Evolutionary conservation across 495 filamentous ascomycete species (phyloP), one percentile per base, ranked within the genome.

Genomic region (Lindgomyces ingoldianus): DNA sequence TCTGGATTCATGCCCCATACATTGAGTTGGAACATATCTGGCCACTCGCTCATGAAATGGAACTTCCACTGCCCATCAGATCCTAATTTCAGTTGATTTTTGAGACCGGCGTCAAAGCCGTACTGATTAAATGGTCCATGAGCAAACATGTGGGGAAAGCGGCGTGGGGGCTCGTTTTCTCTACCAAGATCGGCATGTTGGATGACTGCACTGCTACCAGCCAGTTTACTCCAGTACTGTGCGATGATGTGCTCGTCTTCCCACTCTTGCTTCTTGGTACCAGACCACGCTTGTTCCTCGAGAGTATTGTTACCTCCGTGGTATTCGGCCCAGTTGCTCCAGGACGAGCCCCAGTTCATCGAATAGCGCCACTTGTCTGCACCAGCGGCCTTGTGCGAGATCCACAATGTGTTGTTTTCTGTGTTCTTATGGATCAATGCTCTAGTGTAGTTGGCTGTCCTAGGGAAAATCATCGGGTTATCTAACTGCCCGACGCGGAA

Each of bases 1-100:
- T 88, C 81, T 0, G 81, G 80, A 65, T 89, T 86, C 65, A 87
- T 84, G 41, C 87, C 87, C 87, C 87, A 90, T 1, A 84, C 77
- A 65, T 88, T 90, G 60, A 89, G 74, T 62, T 87, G 84, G 63
- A 85, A 85, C 42, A 80, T 74, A 12, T 82, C 79, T 11, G 87
- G 87, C 81, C 81, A 89, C 65, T 90, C 87, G 2, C 81, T 75
- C 81, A 87, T 81, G 65, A 85, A 85, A 52, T 84, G 77, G 69
- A 83, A 81, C 19, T 80, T 76, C 87, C 87, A 90, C 6, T 76
- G 75, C 11, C 83, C 83, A 67, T 84, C 78, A 0, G 70, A 68
- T 27, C 83, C 75, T 54, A 85, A 79, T 39, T 79, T 72, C 72
- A 88, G 82, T 18, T 76, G 68, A 39, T 86, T 85, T 3, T 79